Evolutionary conservation across 129 eudicot genomes (phyloP), one percentile per base, ranked within the genome.

Genomic region (Artemisia annua): DNA sequence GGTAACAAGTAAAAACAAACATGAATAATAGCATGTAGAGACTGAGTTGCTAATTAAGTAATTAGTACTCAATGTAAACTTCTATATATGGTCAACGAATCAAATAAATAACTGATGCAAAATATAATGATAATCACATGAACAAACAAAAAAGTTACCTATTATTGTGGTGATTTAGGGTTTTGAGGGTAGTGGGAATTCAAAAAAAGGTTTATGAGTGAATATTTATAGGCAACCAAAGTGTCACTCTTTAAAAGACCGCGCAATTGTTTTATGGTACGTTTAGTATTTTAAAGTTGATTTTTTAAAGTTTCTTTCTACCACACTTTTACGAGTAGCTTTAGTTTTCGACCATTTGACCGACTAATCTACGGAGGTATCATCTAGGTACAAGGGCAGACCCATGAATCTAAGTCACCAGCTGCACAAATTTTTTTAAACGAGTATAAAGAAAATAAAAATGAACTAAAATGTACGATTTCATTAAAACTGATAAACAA

Each of bases 131-230:
- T 12, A 75, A 43, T 35, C 13, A 4, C 20, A 46, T 50, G 58
- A 13, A 18, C 26, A 20, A 57, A 17, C 20, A 51, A 63, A 30
- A 63, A 46, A 26, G 50, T 50, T 77, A 77, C 76, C 76, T 70
- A 43, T 30, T 51, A 0, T 26, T 16, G 30, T 0, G 69, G 46
- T 67, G n/a, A 52, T 50, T 62, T 78, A 63, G 82, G 82, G 77
- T 77, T 77, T 75, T 78, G 81, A 64, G 63, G 66, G 65, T 32
- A 39, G 44, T 70, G 75, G 63, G 81, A 14, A 51, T 13, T 51
- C 26, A n/a, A n/a, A n/a, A n/a, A n/a, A n/a, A n/a, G n/a, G n/a
- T n/a, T n/a, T n/a, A n/a, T 26, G 44, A 14, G 16, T 24, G 15
- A 56, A 55, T 24, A 22, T 18, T 22, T 24, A 7, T n/a, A n/a